phyloP scores from a whole-genome alignment of 1,139 yeast species.

The Yamadazyma friedrichii region DNA sequence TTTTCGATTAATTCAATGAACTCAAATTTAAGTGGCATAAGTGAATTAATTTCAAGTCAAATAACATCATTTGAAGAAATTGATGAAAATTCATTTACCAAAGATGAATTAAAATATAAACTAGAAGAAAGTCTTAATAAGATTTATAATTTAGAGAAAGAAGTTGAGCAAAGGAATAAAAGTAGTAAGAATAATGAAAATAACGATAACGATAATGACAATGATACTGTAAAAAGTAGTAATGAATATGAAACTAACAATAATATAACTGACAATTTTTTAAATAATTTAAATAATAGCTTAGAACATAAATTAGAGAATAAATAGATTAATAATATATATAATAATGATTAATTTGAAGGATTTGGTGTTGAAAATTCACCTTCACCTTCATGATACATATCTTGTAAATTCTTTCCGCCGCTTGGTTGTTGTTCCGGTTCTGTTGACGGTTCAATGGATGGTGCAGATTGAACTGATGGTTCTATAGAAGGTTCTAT shows the following conservation, averaged over 20 bases:
- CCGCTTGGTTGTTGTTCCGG: slow-evolving; percentile 6
- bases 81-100: slow-evolving; percentile 23
- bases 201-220: slow-evolving; percentile 4
- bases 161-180: slow-evolving; percentile 4
- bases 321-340: background rate
- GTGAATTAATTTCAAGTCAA: slow-evolving; percentile 41
- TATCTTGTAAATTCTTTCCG: slow-evolving; percentile 41
- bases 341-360: slow-evolving; percentile 2
- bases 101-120: slow-evolving; percentile 33
- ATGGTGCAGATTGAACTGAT: slow-evolving; percentile 2
- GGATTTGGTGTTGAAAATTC: slow-evolving; percentile 32
- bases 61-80: slow-evolving; percentile 35
- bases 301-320: slow-evolving; percentile 1
- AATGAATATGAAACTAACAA: background rate
- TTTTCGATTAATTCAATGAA: slow-evolving; percentile 41
- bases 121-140: slow-evolving; percentile 42
- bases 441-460: background rate
- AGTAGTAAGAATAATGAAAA: background rate
- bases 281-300: slow-evolving; percentile 16
- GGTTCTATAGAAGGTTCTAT: slow-evolving; percentile 8
- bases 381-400: slow-evolving; percentile 66
- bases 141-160: slow-evolving; percentile 33
- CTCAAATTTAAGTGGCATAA: slow-evolving; percentile 42
- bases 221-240: background rate
- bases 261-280: slow-evolving; percentile 13